Evolutionary conservation across 108 stramenopile genomes (phyloP).

Genomic region (Skeletonema costatum): DNA sequence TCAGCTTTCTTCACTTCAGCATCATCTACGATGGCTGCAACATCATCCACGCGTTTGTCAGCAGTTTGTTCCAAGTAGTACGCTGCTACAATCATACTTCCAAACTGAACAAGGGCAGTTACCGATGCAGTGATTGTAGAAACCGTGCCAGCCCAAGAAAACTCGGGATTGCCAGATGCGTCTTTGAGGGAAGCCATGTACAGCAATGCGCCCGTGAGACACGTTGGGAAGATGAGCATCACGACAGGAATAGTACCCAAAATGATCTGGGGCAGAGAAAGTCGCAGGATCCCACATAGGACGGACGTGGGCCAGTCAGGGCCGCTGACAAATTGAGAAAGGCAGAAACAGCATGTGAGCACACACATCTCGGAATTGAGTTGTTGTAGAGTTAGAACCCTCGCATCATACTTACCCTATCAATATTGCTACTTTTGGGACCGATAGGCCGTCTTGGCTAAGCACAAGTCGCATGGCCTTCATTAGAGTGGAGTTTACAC

Average conservation of each 20-base stretch:
- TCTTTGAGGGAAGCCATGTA: constrained; percentile 50
- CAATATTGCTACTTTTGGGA: constrained; percentile 61
- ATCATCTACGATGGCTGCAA: constrained; percentile 42
- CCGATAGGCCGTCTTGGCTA: constrained; percentile 39
- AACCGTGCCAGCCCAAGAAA: constrained; percentile 54
- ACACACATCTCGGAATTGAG: not conserved
- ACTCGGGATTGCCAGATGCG: constrained; percentile 40
- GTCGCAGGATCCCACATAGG: constrained; percentile 63
- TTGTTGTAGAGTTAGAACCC: not conserved
- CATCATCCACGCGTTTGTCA: constrained; percentile 41
- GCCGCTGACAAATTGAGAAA: not conserved
- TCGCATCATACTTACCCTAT: constrained; percentile 28
- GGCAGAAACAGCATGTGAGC: not conserved
- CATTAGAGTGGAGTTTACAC: constrained; percentile 57
- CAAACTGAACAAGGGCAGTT: constrained; percentile 60
- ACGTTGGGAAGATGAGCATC: constrained; percentile 60
- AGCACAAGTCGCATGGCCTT: constrained; percentile 54
- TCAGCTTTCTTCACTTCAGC: constrained; percentile 50
- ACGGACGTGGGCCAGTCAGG: constrained; percentile 59
- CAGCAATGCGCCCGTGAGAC: constrained; percentile 58
- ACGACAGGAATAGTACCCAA: constrained; percentile 65
- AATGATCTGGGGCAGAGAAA: constrained; percentile 59
- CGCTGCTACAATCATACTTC: constrained; percentile 59
- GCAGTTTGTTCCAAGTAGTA: constrained; percentile 56
- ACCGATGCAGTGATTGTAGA: constrained; percentile 47